Evolutionary conservation across 352 stramenopile species (phyloP).

Genomic region (Globisporangium carolinianum): DNA sequence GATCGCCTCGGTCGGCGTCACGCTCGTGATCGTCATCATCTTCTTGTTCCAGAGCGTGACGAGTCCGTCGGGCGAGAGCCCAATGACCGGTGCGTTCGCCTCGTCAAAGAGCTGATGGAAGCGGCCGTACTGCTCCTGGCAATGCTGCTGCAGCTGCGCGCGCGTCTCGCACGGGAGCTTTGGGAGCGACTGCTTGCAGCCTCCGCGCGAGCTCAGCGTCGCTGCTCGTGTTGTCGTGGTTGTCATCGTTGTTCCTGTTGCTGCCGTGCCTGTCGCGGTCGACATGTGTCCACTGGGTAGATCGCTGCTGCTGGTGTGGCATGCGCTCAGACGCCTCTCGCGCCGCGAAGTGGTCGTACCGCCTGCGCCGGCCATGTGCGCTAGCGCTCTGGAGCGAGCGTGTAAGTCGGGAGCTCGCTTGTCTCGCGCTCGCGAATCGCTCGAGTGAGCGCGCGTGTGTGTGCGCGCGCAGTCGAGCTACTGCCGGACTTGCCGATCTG

Average conservation of each 20-base stretch:
- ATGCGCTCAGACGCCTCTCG: background rate
- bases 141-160: slow-evolving; percentile 3
- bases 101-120: slow-evolving; percentile 44
- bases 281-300: too few species aligned
- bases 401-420: too few species aligned
- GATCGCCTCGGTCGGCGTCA: slow-evolving; percentile 21
- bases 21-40: slow-evolving; percentile 34
- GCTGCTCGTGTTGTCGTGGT: background rate
- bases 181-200: slow-evolving; percentile 1
- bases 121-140: slow-evolving; percentile 13
- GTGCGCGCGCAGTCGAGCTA: background rate
- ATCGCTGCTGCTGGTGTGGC: background rate
- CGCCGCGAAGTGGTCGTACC: background rate
- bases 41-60: slow-evolving; percentile 70
- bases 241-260: background rate
- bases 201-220: slow-evolving; percentile 4
- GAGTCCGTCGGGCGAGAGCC: slow-evolving; percentile 26
- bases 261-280: background rate
- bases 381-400: background rate
- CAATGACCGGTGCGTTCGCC: slow-evolving; percentile 44
- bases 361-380: background rate
- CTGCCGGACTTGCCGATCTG: background rate
- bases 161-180: slow-evolving; percentile 3
- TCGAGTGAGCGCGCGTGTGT: background rate
- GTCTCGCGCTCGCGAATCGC: too few species aligned